Base-by-base conservation (phyloP, 305 asterid species). In the Fraxinus velutina region DNA sequence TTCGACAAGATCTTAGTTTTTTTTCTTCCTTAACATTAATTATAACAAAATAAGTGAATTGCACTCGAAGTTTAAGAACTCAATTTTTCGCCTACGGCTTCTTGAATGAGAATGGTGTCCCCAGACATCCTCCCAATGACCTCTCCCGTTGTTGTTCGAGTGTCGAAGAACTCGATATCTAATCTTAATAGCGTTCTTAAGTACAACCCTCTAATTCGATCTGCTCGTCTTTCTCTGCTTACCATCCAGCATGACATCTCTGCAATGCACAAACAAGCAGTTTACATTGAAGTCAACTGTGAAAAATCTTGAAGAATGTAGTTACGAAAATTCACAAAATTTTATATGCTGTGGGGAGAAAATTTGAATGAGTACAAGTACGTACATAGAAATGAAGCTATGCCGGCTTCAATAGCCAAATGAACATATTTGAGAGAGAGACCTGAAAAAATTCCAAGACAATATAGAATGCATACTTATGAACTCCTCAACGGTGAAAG, bases 211-310 rank as follows among this genome's bases (percentile, higher is more conserved):
- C 88, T 84, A 62, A 91, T 80, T 73, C 92, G 85, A 15, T 74
- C 44, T 1, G 88, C 87, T 44, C 88, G 90, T 72, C 93, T 84
- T 60, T 89, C 91, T 2, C 93, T 90, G 0, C 89, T 80, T 60
- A 89, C 42, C 77, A 22, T 85, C 92, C 95, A 88, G 78, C 93
- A 90, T 21, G 72, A 55, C 36, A 82, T 82, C 89, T 91, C 95
- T 91, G 90, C 52, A 24, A 55, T 42, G 30, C 39, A 2, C 50
- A 66, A 44, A 1, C 29, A 79, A 37, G 34, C 22, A 72, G 2
- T 79, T 27, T 55, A 4, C 29, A 19, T 6, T 55, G 10, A 55
- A 17, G 17, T 47, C n/a, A 47, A 24, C 27, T 76, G 6, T 24
- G 15, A 29, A 52, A 42, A 34, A 8, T 15, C 34, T 22, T 10